Conservation (phyloP, 1,284 basidiomycete species). For the Coniferiporia weirii region DNA sequence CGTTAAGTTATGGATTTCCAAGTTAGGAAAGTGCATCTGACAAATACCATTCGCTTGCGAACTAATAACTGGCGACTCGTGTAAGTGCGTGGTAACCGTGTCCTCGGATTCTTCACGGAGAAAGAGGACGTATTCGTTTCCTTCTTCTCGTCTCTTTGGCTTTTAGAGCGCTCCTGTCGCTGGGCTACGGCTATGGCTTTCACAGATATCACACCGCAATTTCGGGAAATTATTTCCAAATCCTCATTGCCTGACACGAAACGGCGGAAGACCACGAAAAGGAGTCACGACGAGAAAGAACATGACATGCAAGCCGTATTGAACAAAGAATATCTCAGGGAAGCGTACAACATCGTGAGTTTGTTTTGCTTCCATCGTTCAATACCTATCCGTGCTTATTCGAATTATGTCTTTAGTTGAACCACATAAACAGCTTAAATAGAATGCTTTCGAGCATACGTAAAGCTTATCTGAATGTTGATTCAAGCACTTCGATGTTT, state of each 20-base stretch:
- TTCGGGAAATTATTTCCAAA: constrained; percentile 46
- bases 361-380: neutral
- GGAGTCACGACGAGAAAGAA: constrained; percentile 29
- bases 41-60: constrained; percentile 5
- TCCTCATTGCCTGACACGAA: constrained; percentile 43
- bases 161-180: neutral
- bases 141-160: constrained; percentile 1
- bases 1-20: neutral
- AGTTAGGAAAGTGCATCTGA: neutral
- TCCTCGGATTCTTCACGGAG: neutral
- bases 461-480: constrained; percentile 75
- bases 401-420: constrained; percentile 41
- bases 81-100: neutral
- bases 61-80: constrained; percentile 15
- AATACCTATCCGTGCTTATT: neutral
- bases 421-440: constrained; percentile 64
- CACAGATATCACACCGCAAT: constrained; percentile 55
- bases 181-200: constrained; percentile 33
- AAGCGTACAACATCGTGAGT: constrained; percentile 71
- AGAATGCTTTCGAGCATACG: constrained; percentile 68
- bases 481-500: constrained; percentile 47
- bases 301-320: constrained; percentile 35
- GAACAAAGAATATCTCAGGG: constrained; percentile 62
- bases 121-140: too few relatives aligned
- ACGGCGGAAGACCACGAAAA: constrained; percentile 42